Evolutionary conservation across 805 yeast species (phyloP), one percentile per base, ranked within the genome.

Genomic region (Yarrowia sp.): DNA sequence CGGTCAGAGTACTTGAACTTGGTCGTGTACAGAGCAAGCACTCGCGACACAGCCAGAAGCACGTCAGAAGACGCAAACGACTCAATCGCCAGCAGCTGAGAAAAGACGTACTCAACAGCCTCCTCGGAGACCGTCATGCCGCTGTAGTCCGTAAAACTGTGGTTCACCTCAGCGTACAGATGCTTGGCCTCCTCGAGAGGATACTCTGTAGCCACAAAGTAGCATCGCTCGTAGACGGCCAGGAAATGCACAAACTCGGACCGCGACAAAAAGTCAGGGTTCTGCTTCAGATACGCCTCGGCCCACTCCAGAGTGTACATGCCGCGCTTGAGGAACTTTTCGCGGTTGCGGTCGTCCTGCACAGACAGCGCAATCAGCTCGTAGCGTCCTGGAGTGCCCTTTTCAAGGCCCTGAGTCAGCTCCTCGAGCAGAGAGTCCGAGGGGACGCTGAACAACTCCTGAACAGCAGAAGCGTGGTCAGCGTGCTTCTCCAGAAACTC

Each of bases 21-120:
- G 24, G 78, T 76, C 16, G 89, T 77, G 67, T 78, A 82, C 9
- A 86, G 71, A 1, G 84, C 77, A 62, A 87, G 68, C 0, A 86
- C 71, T 31, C 86, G 77, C n/a, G 84, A 78, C 2, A 84, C 71
- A 0, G 84, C 79, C 1, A 80, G 66, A 8, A 55, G 61, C 13
- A 47, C 27, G 36, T 55, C 47, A 3, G 47, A 25, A 18, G 19
- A 27, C n/a, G 18, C 18, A 27, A 39, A 38, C 6, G 47, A 27
- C 38, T 55, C 47, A 14, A 55, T 38, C 2, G 47, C 31, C 21
- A 42, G n/a, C 47, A 55, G 47, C 9, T 39, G 27, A 12, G 35
- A 24, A 13, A 55, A 51, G 12, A 51, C 58, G 9, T 24, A 24
- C 58, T 51, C 58, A 25, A 38, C 38, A 27, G 61, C 36, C 47